These are phyloP conservation scores for Cryoendolithus antarcticus DNA, from an alignment of 2,329 filamentous ascomycete genomes.

Conservation along the genomic window DNA sequence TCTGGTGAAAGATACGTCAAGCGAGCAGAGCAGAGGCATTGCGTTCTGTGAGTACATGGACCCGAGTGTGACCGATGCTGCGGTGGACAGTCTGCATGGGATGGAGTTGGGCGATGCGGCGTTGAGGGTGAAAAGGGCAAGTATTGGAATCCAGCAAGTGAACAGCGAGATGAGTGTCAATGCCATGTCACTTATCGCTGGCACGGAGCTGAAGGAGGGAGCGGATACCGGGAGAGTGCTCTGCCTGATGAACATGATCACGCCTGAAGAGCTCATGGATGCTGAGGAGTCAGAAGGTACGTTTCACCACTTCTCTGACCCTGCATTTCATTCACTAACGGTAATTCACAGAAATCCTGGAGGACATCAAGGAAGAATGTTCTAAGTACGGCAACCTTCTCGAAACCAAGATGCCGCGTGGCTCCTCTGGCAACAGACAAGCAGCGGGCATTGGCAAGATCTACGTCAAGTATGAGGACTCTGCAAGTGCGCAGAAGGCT, in stretches of 20 bases:
- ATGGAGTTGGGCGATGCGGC: constrained; percentile 85
- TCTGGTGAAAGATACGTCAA: constrained; percentile 73
- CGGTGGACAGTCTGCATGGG: constrained; percentile 79
- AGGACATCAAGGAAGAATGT: constrained; percentile 90
- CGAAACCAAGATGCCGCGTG: constrained; percentile 87
- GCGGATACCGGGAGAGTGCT: constrained; percentile 72
- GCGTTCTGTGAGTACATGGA: constrained; percentile 94
- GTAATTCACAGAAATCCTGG: constrained; percentile 65
- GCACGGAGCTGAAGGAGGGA: constrained; percentile 62
- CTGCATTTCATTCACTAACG: not conserved
- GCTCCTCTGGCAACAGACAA: constrained; percentile 68
- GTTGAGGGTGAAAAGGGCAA: constrained; percentile 77
- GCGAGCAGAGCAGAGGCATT: constrained; percentile 73
- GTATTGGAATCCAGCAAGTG: constrained; percentile 87
- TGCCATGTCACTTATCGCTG: constrained; percentile 94
- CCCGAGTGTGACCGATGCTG: constrained; percentile 61
- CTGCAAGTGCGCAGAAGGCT: constrained; percentile 69
- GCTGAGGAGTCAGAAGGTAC: constrained; percentile 51
- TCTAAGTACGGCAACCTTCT: constrained; percentile 74
- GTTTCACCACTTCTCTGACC: not conserved
- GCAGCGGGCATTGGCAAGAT: constrained; percentile 93
- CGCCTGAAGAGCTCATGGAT: constrained; percentile 84
- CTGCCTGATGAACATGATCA: constrained; percentile 97
- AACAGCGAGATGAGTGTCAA: constrained; percentile 93
- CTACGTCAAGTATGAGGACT: constrained; percentile 79